Percentiles rank a stretch among this genome's conserved stretches.
Evolutionary conservation across 139 green algal species (phyloP).

Genomic region (Tetradesmus lagerheimii): DNA sequence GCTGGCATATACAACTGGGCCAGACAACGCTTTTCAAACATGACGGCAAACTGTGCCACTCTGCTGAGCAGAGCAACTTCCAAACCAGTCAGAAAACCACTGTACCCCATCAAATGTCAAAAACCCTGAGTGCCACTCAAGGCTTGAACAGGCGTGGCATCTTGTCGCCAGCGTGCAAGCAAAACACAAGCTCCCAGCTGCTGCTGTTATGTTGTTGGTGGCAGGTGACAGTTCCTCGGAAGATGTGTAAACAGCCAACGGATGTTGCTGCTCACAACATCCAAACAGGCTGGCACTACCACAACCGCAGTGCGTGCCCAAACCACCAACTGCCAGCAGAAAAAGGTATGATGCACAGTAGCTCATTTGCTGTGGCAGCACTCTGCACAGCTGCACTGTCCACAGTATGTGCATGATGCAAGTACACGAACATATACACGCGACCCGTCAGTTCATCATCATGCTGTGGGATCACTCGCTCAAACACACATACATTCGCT

Average conservation of each 20-base stretch:
- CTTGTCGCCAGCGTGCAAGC: background rate
- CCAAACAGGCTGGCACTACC: background rate
- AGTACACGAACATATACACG: no score
- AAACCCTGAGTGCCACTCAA: background rate
- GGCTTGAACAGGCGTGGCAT: no score
- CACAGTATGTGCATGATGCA: background rate
- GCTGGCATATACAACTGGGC: background rate
- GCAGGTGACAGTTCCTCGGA: no score
- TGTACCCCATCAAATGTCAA: background rate
- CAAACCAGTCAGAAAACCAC: background rate
- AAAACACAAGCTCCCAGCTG: no score
- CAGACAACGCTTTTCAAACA: no score
- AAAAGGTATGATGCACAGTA: background rate
- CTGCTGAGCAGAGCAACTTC: background rate
- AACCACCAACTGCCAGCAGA: background rate
- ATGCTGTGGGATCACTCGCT: background rate
- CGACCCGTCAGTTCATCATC: no score
- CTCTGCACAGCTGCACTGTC: background rate
- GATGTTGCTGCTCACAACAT: no score
- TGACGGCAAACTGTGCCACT: no score
- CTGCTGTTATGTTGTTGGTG: no score
- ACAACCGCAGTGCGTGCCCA: background rate
- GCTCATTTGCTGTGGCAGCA: background rate
- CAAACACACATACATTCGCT: background rate
- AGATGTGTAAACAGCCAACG: no score